phyloP scores from a whole-genome alignment of 2,329 filamentous ascomycete genomes.

The Aureobasidium musti region DNA sequence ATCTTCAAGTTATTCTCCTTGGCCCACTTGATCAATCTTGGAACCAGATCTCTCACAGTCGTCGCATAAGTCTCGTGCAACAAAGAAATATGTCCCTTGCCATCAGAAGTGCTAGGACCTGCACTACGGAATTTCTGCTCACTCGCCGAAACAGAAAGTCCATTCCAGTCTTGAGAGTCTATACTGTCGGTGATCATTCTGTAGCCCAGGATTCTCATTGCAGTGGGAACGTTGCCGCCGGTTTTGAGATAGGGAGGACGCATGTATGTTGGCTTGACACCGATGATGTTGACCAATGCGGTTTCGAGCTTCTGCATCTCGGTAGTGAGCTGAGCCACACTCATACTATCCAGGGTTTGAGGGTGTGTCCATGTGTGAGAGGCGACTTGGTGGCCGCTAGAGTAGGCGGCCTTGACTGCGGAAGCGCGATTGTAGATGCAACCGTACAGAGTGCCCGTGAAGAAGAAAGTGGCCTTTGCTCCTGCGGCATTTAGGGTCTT shows the following conservation, averaged over 20 bases:
- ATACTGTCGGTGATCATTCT: slow-evolving; percentile 26
- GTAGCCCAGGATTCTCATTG: slow-evolving; percentile 26
- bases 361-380: slow-evolving; percentile 28
- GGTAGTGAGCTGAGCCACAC: slow-evolving; percentile 1
- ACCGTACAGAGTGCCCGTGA: slow-evolving; percentile 63
- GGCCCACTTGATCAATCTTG: slow-evolving; percentile 25
- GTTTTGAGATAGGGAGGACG: slow-evolving; percentile 28
- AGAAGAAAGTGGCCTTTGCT: slow-evolving; percentile 81
- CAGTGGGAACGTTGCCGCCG: slow-evolving; percentile 21
- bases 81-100: slow-evolving; percentile 14
- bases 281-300: slow-evolving; percentile 25
- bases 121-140: slow-evolving; percentile 17
- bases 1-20: slow-evolving; percentile 26
- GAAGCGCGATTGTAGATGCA: slow-evolving; percentile 19
- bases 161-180: slow-evolving; percentile 28
- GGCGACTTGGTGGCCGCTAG: slow-evolving; percentile 26
- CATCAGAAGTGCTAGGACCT: slow-evolving; percentile 5
- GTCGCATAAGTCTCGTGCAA: slow-evolving; percentile 16
- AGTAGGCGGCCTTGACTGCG: slow-evolving; percentile 18
- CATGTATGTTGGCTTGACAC: slow-evolving; percentile 28
- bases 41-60: slow-evolving; percentile 15
- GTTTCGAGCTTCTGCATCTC: slow-evolving; percentile 25
- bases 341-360: background rate
- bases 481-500: slow-evolving; percentile 62
- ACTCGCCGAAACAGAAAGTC: background rate